Base-by-base conservation (phyloP, 1,139 yeast genomes). In the Groenewaldozyma sp. region DNA sequence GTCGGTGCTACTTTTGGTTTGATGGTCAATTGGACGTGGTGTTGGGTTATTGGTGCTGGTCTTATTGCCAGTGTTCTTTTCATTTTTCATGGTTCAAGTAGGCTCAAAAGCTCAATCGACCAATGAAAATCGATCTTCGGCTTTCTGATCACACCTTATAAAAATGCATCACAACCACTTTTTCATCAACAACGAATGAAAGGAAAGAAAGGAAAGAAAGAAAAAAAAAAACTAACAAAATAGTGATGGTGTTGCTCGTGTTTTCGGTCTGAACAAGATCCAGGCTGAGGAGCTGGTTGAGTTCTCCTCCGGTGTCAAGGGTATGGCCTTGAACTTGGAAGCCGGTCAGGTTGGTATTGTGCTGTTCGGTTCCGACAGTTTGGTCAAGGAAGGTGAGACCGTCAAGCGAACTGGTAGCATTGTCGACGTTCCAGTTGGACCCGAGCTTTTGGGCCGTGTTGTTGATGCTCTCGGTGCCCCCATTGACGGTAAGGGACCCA, bases 191-290 rank as follows among this genome's bases (percentile, higher is more conserved):
- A 16, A 18, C 19, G 17, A 19, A 19, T 13, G 16, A 17, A 3
- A 35, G 10, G 20, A 4, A 34, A 28, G 17, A 18, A 19, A 19
- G 33, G 17, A 29, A n/a, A n/a, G n/a, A n/a, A n/a, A n/a, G n/a
- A n/a, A n/a, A n/a, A n/a, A n/a, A n/a, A n/a, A n/a, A n/a, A n/a
- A 4, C 13, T 17, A 13, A 11, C 14, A 10, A 36, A 38, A 35
- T 62, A 80, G 97, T 81, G 99, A 93, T 73, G 99, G 99, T 88
- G 91, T 91, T 67, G 99, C 98, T 68, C 94, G 98, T 80, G 95
- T 91, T 63, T 91, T 84, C 74, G 99, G 99, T 73, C 78, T 93
- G 64, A 91, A 88, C 93, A 93, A 93, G 80, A 82, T 88, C 70
- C 97, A 91, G 78, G 98, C 98, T 65, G 98, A 91, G 76, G 99